These are phyloP conservation scores for Cajanus cajan DNA, from an alignment of 306 rosid genomes.

Conservation along the genomic window DNA sequence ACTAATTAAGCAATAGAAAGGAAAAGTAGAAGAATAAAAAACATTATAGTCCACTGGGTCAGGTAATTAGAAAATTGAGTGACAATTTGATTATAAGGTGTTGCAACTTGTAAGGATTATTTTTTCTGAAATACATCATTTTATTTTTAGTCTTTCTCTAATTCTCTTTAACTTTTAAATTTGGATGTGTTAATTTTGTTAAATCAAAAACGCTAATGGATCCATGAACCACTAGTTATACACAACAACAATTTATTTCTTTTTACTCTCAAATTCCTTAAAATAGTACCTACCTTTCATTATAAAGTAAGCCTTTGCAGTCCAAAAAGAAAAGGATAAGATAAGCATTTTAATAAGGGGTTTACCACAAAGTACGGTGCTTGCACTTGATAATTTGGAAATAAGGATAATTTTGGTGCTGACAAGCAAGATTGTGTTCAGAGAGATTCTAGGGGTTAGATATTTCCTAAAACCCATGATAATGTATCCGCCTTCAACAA, in stretches of 20 bases:
- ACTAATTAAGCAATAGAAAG: neutral
- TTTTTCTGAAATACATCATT: neutral
- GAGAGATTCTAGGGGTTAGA: constrained; percentile 31
- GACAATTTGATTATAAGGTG: neutral
- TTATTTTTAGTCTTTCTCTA: neutral
- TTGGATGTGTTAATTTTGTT: neutral
- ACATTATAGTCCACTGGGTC: neutral
- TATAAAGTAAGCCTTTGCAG: neutral
- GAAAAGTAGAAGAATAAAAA: neutral
- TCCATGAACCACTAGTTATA: constrained; percentile 7
- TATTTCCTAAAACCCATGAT: constrained; percentile 28
- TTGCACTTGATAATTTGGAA: neutral
- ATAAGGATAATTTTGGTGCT: constrained; percentile 7
- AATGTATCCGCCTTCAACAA: constrained; percentile 6
- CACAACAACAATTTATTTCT: neutral
- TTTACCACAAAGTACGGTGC: constrained; percentile 1
- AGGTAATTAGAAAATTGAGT: neutral
- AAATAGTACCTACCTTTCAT: neutral
- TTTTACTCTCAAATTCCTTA: neutral
- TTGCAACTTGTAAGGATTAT: neutral
- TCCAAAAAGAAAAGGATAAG: neutral
- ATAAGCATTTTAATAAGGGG: neutral
- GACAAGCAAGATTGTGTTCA: constrained; percentile 9
- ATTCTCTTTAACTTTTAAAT: neutral
- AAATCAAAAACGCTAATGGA: neutral